Base-by-base conservation (phyloP, 2,329 filamentous ascomycete species). In the Colletotrichum sublineola region DNA sequence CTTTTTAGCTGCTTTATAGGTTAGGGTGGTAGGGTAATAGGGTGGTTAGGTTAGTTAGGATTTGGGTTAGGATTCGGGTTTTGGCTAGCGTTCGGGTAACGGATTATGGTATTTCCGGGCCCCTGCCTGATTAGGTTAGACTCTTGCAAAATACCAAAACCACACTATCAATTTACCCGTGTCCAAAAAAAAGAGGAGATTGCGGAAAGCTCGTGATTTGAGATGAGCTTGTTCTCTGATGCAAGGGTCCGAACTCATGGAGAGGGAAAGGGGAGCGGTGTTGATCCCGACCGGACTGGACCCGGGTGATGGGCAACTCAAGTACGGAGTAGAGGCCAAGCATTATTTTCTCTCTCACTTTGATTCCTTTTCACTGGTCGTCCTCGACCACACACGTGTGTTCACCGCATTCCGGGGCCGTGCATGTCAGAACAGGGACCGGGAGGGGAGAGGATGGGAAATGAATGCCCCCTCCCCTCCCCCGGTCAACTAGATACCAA, bases 251-350 rank as follows among this genome's bases (percentile, higher is more conserved):
- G 31, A 11, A 20, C 52, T 31, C 31, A 15, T 52, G 50, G 50
- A 24, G 5, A 18, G n/a, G 33, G 33, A 42, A 14, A 33, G 33
- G n/a, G 1, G 31, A 29, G n/a, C n/a, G 12, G 36, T 24, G 62
- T 8, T 64, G 62, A 64, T 55, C 62, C 40, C 38, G 38, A 18
- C 38, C 42, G 62, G 62, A 52, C 38, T 55, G 50, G 62, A 55
- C 60, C 33, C 11, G 20, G n/a, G 38, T 12, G 38, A 55, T 46
- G 50, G 42, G 50, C 50, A 55, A n/a, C 11, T 6, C 31, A 9
- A 55, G 48, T n/a, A n/a, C n/a, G n/a, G n/a, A n/a, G n/a, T 5
- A 36, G 8, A 44, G 12, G 24, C 31, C 50, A 64, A 64, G 62
- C 62, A 15, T 36, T n/a, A n/a, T 12, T 9, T 5, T 38, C 18